These are phyloP conservation scores for Saururus chinensis DNA, from an alignment of 164 flowering plant species.

Conservation along the genomic window DNA sequence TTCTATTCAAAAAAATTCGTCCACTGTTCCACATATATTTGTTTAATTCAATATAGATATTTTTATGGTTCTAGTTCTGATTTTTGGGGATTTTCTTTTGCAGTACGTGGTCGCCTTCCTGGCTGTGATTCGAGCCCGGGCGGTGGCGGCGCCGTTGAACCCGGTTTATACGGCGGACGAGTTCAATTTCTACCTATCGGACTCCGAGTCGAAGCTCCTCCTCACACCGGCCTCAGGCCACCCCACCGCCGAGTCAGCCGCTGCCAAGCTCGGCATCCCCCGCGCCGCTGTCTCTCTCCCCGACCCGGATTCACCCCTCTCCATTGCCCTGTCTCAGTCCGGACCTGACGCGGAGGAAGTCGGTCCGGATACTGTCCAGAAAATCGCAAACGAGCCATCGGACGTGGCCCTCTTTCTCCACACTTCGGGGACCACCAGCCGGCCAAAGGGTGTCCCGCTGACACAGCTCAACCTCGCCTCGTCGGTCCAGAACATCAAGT, in stretches of 20 bases:
- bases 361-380: neutral
- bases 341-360: conserved; percentile 16
- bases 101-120: conserved; percentile 77
- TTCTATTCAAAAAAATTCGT: too few relatives aligned
- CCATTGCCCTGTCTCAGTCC: conserved; percentile 35
- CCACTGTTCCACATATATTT: too few relatives aligned
- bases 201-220: conserved; percentile 68
- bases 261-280: conserved; percentile 60
- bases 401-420: conserved; percentile 85
- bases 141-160: conserved; percentile 88
- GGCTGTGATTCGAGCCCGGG: conserved; percentile 74
- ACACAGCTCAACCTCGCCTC: conserved; percentile 67
- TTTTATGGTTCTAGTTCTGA: neutral
- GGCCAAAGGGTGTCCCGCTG: conserved; percentile 93
- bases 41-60: too few relatives aligned
- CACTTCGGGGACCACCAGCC: conserved; percentile 94
- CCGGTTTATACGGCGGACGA: conserved; percentile 86
- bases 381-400: conserved; percentile 35
- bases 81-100: conserved; percentile 1
- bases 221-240: conserved; percentile 47
- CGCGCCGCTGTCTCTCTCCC: conserved; percentile 34
- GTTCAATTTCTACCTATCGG: conserved; percentile 81
- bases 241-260: conserved; percentile 53
- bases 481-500: conserved; percentile 56
- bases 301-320: conserved; percentile 18